Percentiles rank a stretch among this genome's conserved stretches.
Conservation (phyloP, 164 flowering plant species). For the Liquidambar formosana region DNA sequence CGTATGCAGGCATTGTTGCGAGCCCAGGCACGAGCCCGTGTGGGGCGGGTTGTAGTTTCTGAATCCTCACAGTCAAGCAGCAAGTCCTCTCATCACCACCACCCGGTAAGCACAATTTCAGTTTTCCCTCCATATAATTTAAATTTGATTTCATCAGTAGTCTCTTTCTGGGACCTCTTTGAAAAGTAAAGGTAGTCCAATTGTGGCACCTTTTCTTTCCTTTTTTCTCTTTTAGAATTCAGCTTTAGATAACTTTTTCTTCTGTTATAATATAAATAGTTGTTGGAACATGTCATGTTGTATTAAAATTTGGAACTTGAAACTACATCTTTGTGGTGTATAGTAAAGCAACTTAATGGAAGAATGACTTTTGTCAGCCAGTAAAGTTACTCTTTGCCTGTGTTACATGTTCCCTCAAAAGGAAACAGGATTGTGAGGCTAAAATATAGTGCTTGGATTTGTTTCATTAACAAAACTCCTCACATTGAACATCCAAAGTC, state of each 20-base stretch:
- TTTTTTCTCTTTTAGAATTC: too few relatives aligned
- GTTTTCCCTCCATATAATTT: slow-evolving; percentile 6
- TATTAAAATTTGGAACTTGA: neutral
- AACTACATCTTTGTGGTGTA: neutral
- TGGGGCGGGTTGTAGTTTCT: slow-evolving; percentile 33
- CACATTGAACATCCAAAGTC: too few relatives aligned
- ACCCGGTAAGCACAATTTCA: slow-evolving; percentile 29
- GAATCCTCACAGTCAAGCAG: slow-evolving; percentile 41
- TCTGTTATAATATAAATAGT: neutral
- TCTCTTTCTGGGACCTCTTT: neutral
- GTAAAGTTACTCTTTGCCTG: neutral
- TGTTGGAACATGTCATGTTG: neutral
- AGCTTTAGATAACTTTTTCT: slow-evolving; percentile 3
- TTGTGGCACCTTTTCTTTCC: slow-evolving; percentile 6
- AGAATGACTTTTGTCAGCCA: neutral
- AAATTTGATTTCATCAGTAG: neutral
- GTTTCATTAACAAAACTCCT: too few relatives aligned
- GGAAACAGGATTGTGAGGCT: too few relatives aligned
- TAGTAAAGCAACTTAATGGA: neutral
- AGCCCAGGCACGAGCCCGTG: slow-evolving; percentile 54
- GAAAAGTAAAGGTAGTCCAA: neutral
- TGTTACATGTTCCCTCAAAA: too few relatives aligned
- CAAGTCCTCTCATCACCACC: slow-evolving; percentile 42
- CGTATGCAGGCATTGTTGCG: slow-evolving; percentile 57
- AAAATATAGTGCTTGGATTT: too few relatives aligned